Percentiles rank a stretch among this genome's conserved stretches.
Conservation (phyloP, 495 filamentous ascomycete genomes). For the Rhizodiscina lignyota region DNA sequence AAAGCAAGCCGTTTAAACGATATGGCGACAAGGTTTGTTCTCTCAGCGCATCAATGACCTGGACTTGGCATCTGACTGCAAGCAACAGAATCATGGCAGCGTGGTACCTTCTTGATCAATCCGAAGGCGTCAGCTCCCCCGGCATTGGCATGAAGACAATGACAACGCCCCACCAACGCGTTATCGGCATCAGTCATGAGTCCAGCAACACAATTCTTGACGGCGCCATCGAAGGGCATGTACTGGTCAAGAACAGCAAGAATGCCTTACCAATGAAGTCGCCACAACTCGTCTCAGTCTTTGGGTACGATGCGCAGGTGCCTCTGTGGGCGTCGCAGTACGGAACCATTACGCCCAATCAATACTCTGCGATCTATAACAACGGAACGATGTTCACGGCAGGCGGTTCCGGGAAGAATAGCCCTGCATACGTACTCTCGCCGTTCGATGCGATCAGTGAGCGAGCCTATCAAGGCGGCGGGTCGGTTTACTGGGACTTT, state of each 20-base stretch:
- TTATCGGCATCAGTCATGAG: conserved; percentile 29
- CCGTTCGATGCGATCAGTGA: neutral
- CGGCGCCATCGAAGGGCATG: conserved; percentile 10
- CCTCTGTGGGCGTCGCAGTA: neutral
- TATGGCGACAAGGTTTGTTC: conserved; percentile 38
- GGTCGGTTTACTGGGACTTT: neutral
- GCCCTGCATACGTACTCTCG: neutral
- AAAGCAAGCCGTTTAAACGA: conserved; percentile 59
- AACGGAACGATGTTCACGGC: neutral
- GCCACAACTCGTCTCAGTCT: conserved; percentile 10
- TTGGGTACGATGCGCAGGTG: conserved; percentile 12
- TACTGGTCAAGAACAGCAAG: conserved; percentile 13
- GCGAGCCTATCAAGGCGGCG: neutral
- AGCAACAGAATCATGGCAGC: conserved; percentile 43
- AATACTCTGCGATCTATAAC: neutral
- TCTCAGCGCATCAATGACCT: too few relatives aligned
- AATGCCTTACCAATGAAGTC: conserved; percentile 7
- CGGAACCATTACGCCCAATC: neutral
- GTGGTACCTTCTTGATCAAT: conserved; percentile 66
- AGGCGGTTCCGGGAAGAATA: neutral
- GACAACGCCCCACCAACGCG: conserved; percentile 48
- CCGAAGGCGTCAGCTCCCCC: too few relatives aligned
- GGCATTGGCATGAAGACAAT: conserved; percentile 3
- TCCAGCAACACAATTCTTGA: conserved; percentile 29
- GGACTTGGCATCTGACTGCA: too few relatives aligned